Evolutionary conservation across 495 filamentous ascomycete genomes (phyloP).

Genomic region (Hyaloscypha bicolor): DNA sequence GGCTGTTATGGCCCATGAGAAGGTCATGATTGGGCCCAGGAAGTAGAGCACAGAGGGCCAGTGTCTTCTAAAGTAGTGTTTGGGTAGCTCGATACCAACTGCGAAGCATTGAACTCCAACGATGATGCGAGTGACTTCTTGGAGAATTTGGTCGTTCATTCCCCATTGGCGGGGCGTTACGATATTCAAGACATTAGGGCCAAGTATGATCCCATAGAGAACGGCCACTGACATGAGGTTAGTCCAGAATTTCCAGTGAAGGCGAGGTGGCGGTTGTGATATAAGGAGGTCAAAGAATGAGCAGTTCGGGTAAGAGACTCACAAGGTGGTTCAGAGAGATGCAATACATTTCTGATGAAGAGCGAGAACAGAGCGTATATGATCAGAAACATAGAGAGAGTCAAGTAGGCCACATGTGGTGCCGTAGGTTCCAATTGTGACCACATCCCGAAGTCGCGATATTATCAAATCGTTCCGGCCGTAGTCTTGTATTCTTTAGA

Average conservation of each 20-base stretch:
- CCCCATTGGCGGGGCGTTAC: slow-evolving; percentile 45
- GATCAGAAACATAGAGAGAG: slow-evolving; percentile 48
- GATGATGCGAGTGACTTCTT: slow-evolving; percentile 48
- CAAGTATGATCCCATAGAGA: slow-evolving; percentile 48
- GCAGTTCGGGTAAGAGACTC: not conserved
- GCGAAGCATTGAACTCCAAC: slow-evolving; percentile 52
- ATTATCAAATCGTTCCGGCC: not conserved
- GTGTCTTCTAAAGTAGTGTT: slow-evolving; percentile 44
- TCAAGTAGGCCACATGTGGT: slow-evolving; percentile 48
- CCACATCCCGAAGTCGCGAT: slow-evolving; percentile 35
- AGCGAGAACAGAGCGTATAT: slow-evolving; percentile 48
- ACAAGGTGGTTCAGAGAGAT: slow-evolving; percentile 52
- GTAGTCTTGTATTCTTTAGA: not conserved
- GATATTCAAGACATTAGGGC: slow-evolving; percentile 39
- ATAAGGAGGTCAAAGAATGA: not conserved
- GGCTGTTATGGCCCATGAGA: slow-evolving; percentile 49
- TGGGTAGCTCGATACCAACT: slow-evolving; percentile 50
- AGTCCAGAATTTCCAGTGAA: not conserved
- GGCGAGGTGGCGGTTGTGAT: too few species aligned
- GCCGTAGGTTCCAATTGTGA: slow-evolving; percentile 47
- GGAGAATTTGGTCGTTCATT: slow-evolving; percentile 44
- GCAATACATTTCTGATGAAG: slow-evolving; percentile 51
- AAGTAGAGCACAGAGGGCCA: slow-evolving; percentile 48
- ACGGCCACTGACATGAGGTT: slow-evolving; percentile 36
- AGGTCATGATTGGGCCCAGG: slow-evolving; percentile 53